Base-by-base conservation (phyloP, 1,284 basidiomycete genomes). In the Cryptococcus wingfieldii region DNA sequence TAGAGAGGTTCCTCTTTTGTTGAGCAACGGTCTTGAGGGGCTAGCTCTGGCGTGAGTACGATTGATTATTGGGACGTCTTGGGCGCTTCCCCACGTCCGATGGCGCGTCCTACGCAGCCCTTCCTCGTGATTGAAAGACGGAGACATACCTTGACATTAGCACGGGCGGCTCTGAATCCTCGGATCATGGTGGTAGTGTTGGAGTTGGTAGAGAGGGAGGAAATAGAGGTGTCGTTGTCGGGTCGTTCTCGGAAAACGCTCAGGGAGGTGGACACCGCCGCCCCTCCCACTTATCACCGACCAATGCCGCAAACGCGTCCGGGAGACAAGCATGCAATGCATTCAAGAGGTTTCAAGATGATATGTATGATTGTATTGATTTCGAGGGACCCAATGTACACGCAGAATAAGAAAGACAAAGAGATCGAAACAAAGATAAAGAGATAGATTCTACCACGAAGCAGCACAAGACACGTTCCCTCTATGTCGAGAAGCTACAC, bases 1-100 rank as follows among this genome's bases (percentile, higher is more conserved):
- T 95, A 47, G 92, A 96, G 70, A 98, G 85, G 79, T 88, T 89
- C 68, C 95, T 90, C 60, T 59, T 56, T 56, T 71, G 68, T 52
- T 61, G 60, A 43, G 44, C 44, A 28, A 55, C 59, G 38, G 45
- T 56, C 59, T 62, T 59, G 51, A 61, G 54, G n/a, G 59, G 56
- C 59, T 61, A 34, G 14, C 34, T 7, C 2, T 10, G n/a, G 41
- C 19, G 19, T 42, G 9, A 42, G 41, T 42, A n/a, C 4, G 19
- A 23, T 42, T 8, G 19, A 23, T 42, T 8, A 16, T n/a, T 8
- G 4, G 16, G 12, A 25, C 13, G 27, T 37, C 48, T 14, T 25
- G 19, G 6, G 31, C 18, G n/a, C 38, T 27, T 19, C 38, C 9
- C 19, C 7, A 19, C 31, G 18, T 28, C 19, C 14, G 16, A 10